Conservation (phyloP, 2,329 filamentous ascomycete species). For the Trichophyton benhamiae region DNA sequence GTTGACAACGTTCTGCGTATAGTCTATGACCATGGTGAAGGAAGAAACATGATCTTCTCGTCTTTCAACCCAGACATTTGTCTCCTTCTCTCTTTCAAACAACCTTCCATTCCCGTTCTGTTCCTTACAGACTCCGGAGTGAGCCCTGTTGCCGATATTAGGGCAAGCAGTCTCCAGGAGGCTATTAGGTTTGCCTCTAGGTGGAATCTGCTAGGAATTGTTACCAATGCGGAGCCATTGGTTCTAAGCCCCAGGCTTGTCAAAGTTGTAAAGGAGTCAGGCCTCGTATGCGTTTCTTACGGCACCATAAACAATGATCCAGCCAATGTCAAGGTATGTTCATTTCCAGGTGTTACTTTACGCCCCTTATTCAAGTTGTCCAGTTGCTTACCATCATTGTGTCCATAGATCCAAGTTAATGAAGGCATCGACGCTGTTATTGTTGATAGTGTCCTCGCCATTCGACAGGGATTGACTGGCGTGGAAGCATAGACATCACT, state of each 20-base stretch:
- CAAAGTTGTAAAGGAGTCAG: conserved; percentile 84
- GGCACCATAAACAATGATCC: conserved; percentile 83
- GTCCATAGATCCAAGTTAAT: conserved; percentile 62
- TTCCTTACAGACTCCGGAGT: conserved; percentile 86
- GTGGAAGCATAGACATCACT: conserved; percentile 10
- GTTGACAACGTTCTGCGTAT: conserved; percentile 83
- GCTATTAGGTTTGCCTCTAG: conserved; percentile 86
- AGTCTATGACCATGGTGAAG: conserved; percentile 72
- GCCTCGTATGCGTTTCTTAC: conserved; percentile 89
- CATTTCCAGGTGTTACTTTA: not conserved
- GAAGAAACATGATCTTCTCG: conserved; percentile 90
- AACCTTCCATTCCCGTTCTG: conserved; percentile 88
- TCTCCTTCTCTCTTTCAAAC: conserved; percentile 86
- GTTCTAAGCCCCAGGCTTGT: conserved; percentile 82
- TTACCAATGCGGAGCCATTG: conserved; percentile 75
- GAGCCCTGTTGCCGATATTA: conserved; percentile 70
- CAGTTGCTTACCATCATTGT: conserved; percentile 3
- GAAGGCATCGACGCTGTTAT: conserved; percentile 97
- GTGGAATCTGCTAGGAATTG: conserved; percentile 90
- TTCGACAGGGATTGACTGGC: conserved; percentile 72
- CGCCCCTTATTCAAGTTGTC: not conserved
- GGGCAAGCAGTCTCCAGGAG: conserved; percentile 85
- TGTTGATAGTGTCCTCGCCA: conserved; percentile 85
- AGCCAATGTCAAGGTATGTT: conserved; percentile 65
- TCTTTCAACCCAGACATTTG: conserved; percentile 97